These are phyloP conservation scores for Eucalyptus pumila DNA, from an alignment of 345 rosid species.

Conservation along the genomic window DNA sequence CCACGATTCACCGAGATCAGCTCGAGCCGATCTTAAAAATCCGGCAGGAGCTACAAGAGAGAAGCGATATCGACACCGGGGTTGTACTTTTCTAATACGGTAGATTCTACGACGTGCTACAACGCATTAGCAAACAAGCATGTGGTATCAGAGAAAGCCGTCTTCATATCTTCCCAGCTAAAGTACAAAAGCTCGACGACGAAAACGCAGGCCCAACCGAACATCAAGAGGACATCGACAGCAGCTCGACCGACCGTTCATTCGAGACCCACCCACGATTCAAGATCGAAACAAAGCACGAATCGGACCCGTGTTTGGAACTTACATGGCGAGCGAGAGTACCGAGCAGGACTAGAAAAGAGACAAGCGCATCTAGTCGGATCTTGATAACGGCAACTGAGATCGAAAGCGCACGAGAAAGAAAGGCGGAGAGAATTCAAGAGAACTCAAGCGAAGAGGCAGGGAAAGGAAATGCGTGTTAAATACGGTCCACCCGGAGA, in stretches of 20 bases:
- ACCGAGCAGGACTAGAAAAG: background rate
- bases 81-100: background rate
- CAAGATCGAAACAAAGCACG: background rate
- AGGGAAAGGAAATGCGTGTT: background rate
- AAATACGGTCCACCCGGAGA: background rate
- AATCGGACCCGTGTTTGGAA: background rate
- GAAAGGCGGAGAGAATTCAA: background rate
- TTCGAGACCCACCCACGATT: background rate
- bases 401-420: background rate
- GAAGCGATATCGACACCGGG: background rate
- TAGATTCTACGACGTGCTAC: background rate
- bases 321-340: background rate
- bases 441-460: background rate
- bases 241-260: background rate
- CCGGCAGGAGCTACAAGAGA: background rate
- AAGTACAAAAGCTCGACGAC: background rate
- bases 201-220: background rate
- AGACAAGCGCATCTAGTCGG: background rate
- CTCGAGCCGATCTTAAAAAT: background rate
- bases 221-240: background rate
- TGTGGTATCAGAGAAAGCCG: background rate
- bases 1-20: background rate
- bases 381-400: background rate
- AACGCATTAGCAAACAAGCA: background rate
- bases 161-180: background rate